Evolutionary conservation across 148 eudicot genomes (phyloP), one percentile per base, ranked within the genome.

Genomic region (Polygonum maritimum): DNA sequence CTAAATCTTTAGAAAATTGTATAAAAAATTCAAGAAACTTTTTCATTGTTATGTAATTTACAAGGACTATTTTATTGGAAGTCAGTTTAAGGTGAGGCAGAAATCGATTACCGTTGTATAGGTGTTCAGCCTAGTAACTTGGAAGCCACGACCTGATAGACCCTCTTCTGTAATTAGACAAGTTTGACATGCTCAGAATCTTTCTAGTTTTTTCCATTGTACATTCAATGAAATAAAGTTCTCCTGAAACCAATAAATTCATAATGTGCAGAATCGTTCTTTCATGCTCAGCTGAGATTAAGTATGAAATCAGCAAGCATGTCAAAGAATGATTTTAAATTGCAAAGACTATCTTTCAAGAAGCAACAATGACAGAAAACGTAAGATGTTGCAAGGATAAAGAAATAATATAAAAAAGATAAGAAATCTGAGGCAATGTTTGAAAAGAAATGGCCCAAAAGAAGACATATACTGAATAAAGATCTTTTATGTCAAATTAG

Each of bases 41-140:
- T 36, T 35, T 40, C 71, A 36, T 67, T 36, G 16, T 67, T 5
- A 16, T 36, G 45, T 67, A 33, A 67, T 35, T 63, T 3, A 12
- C 39, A 63, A 36, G 16, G 1, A 9, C 44, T 15, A 11, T 16
- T 22, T 1, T 21, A 41, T 22, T 44, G 22, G 21, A 15, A 12
- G 35, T 47, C 33, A 45, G 14, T n/a, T 72, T 3, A 26, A 73
- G 39, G 31, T n/a, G 44, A 74, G 49, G 60, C 77, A 16, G 0
- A 13, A 79, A 22, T 71, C 55, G 15, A 70, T 76, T 90, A 95
- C 99, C 84, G 97, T 95, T 10, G 97, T 90, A 77, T 95, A 95
- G 54, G 97, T 92, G 83, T 92, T 92, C 75, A 95, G 84, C 83
- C 99, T 86, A 45, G 89, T 95, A 77, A 95, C 97, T 69, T 85